These are phyloP conservation scores for Eimeria sp. DNA, from an alignment of 169 alveolate genomes.

Conservation along the genomic window DNA sequence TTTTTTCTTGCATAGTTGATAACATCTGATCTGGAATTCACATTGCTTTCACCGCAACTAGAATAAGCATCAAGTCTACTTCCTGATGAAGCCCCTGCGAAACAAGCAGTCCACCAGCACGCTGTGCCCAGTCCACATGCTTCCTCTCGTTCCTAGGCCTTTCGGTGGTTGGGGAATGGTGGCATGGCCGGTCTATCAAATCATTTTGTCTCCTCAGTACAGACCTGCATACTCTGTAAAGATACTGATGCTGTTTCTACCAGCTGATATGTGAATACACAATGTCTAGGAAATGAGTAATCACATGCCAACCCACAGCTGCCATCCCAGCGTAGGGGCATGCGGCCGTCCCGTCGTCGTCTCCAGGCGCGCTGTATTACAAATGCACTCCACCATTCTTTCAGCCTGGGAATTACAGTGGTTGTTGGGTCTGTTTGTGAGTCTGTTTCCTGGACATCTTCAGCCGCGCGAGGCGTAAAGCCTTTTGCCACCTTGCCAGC, in stretches of 20 bases:
- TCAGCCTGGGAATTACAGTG: background rate
- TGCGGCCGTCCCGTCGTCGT: background rate
- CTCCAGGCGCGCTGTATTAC: slow-evolving; percentile 58
- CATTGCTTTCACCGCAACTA: background rate
- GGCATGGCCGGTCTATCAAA: background rate
- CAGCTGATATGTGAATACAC: background rate
- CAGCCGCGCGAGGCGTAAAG: background rate
- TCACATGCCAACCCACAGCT: background rate
- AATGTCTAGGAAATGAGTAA: background rate
- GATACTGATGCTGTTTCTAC: background rate
- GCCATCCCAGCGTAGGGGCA: background rate
- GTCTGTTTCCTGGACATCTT: background rate
- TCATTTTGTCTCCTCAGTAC: background rate
- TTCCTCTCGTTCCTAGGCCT: background rate
- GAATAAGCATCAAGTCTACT: background rate
- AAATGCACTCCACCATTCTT: slow-evolving; percentile 51
- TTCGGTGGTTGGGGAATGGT: background rate
- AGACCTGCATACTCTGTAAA: background rate
- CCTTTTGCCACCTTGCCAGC: slow-evolving; percentile 59
- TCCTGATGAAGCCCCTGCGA: slow-evolving; percentile 13
- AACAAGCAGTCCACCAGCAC: background rate
- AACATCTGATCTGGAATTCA: background rate
- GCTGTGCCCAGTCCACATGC: background rate
- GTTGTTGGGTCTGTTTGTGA: background rate
- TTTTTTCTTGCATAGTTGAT: slow-evolving; percentile 18